Conservation (phyloP, 139 green algal species). For the Deuterostichococcus epilithicus region DNA sequence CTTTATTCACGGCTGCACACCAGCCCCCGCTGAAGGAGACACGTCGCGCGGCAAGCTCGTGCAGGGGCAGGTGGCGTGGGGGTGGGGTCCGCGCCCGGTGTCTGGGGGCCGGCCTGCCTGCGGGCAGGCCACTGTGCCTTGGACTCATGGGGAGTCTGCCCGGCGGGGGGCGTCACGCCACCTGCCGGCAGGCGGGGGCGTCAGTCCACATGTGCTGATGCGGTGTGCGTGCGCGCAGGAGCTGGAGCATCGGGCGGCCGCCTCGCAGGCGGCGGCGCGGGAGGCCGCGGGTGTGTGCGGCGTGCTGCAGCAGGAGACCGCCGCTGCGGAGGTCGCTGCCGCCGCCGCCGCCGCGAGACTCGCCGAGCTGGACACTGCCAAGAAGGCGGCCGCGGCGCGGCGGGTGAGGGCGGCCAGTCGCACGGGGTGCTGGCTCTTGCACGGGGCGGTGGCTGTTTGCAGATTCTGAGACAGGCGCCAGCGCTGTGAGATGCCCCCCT, state of each 20-base stretch:
- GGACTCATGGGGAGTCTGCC: too few species aligned
- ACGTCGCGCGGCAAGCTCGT: too few species aligned
- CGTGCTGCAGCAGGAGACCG: conserved; percentile 33
- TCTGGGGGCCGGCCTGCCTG: too few species aligned
- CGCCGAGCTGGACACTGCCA: conserved; percentile 50
- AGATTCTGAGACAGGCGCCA: background rate
- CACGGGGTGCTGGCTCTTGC: background rate
- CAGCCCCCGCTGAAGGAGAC: too few species aligned
- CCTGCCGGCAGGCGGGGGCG: background rate
- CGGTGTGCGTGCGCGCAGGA: conserved; percentile 14
- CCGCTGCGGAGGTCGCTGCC: conserved; percentile 22
- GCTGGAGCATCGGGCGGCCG: conserved; percentile 17
- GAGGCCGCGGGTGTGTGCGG: conserved; percentile 16
- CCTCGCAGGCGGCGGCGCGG: background rate
- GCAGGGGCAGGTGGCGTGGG: too few species aligned
- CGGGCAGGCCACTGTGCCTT: too few species aligned
- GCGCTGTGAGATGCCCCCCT: background rate
- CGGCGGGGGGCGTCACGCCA: too few species aligned
- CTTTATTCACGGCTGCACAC: too few species aligned
- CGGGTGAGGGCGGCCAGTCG: conserved; percentile 1
- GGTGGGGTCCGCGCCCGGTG: too few species aligned
- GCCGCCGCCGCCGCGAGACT: conserved; percentile 22
- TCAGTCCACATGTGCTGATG: conserved; percentile 32
- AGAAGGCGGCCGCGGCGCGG: conserved; percentile 46
- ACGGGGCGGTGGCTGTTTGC: background rate